phyloP scores from a whole-genome alignment of 306 rosid species.

The Aeschynomene evenia region DNA sequence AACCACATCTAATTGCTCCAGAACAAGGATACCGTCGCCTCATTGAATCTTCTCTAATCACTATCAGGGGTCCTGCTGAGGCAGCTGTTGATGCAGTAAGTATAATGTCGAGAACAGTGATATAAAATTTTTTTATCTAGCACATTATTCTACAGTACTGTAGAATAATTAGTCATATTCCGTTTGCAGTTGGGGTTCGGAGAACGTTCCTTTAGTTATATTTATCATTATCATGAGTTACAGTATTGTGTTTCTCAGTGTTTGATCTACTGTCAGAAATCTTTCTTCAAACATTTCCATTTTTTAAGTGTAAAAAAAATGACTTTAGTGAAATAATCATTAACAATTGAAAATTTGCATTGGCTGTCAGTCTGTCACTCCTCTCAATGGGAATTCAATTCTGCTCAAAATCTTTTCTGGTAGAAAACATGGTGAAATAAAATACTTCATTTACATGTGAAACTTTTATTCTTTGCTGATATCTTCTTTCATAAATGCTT shows the following conservation, averaged over 20 bases:
- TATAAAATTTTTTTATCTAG: not conserved
- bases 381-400: not conserved
- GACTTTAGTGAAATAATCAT: not conserved
- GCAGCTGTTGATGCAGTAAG: constrained; percentile 94
- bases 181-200: not conserved
- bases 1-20: constrained; percentile 95
- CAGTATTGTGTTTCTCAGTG: not conserved
- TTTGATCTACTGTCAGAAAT: not conserved
- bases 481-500: not conserved
- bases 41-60: constrained; percentile 74
- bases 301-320: not conserved
- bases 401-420: not conserved
- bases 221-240: not conserved
- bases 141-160: not conserved
- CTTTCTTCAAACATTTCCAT: not conserved
- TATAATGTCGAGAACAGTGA: constrained; percentile 13
- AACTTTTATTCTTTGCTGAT: constrained; percentile 1
- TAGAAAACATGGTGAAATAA: not conserved
- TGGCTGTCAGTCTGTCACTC: not conserved
- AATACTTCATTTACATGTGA: not conserved
- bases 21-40: constrained; percentile 98
- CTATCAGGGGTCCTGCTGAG: constrained; percentile 95
- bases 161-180: not conserved
- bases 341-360: not conserved
- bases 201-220: not conserved